Percentiles rank a stretch among this genome's conserved stretches.
Conservation (phyloP, 306 rosid genomes). For the Carpinus viminea region DNA sequence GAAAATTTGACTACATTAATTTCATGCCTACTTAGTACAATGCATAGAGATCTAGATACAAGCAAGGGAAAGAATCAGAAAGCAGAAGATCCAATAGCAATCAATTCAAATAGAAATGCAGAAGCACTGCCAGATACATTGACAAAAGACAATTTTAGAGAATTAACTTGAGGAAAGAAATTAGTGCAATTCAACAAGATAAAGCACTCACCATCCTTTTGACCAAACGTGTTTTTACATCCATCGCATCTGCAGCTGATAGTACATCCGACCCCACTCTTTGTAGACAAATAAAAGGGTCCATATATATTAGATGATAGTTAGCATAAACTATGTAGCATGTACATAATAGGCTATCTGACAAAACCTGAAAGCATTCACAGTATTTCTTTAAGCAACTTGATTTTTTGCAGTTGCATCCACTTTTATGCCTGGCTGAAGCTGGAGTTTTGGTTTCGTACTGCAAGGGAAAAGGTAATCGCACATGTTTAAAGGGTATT, state of each 20-base stretch:
- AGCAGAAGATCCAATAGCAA: background rate
- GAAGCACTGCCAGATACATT: background rate
- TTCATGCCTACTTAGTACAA: background rate
- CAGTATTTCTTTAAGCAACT: constrained; percentile 80
- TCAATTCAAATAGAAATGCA: background rate
- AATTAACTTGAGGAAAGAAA: background rate
- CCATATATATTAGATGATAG: constrained; percentile 11
- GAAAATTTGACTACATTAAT: background rate
- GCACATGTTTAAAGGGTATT: constrained; percentile 1
- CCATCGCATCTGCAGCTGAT: constrained; percentile 76
- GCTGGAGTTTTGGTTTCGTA: constrained; percentile 82
- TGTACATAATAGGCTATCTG: background rate
- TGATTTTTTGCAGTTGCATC: constrained; percentile 95
- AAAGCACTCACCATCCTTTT: constrained; percentile 68
- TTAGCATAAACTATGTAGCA: constrained; percentile 21
- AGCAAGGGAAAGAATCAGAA: background rate
- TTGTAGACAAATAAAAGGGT: constrained; percentile 26
- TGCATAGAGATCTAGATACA: background rate
- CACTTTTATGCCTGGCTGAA: constrained; percentile 74
- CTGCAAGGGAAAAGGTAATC: constrained; percentile 39
- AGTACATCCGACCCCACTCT: constrained; percentile 92
- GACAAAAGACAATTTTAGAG: background rate
- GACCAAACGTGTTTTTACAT: constrained; percentile 73
- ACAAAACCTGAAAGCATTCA: constrained; percentile 81
- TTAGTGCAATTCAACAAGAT: constrained; percentile 2